Evolutionary conservation across 768 basidiomycete species (phyloP), one percentile per base, ranked within the genome.

Genomic region (Amanita rimosa): DNA sequence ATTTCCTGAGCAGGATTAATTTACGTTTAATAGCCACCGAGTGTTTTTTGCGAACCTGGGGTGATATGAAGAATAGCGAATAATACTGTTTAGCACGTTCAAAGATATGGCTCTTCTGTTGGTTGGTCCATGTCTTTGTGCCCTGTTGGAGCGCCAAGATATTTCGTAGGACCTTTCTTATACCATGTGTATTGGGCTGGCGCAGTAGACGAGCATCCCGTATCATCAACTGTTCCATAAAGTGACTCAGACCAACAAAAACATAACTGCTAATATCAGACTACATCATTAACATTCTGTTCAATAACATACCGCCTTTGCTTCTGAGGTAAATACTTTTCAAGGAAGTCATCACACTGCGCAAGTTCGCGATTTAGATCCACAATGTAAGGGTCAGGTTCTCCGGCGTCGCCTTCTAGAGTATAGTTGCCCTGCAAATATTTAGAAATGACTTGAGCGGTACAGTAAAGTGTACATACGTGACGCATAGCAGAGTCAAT

Each of bases 131-230:
- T 6, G 83, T 82, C 60, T 87, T 88, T 58, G 94, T 75, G 56
- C 86, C 83, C 61, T 98, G 95, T 58, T 95, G 93, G 33, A 98
- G 72, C 16, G 95, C 88, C 29, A 92, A 73, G 42, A 95, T 85
- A 63, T 95, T 94, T 24, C 91, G 80, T 59, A 79, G 65, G 55
- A 97, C 85, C 67, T 95, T 96, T 60, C 81, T 76, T 54, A 94
- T 76, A 1, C 95, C 95, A 50, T 79, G 78, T 0, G 67, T 61
- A 56, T 88, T 96, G 8, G 80, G 81, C 31, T 72, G 58, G 14
- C 76, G 79, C 49, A 98, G 73, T 49, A 78, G 68, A 31, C 80
- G 78, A 21, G 85, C 89, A 51, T 83, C 78, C 6, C 73, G 71
- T 54, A 98, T 81, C 46, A 97, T 68, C 40, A 89, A 67, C 48